Evolutionary conservation across 352 stramenopile genomes (phyloP).

Genomic region (Globisporangium canariense): DNA sequence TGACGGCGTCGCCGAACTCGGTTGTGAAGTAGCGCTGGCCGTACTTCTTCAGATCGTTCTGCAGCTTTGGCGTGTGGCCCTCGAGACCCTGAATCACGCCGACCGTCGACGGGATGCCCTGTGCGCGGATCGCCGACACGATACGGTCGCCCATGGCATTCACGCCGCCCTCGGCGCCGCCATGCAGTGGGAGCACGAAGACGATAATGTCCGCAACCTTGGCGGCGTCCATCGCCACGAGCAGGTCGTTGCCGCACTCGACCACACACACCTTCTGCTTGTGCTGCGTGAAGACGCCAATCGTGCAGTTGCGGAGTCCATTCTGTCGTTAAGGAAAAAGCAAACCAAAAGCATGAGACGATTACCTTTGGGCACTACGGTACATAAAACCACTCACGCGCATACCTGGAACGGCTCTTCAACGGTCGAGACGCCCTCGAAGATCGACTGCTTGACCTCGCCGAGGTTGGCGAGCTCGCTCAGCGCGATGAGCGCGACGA

Average conservation of each 20-base stretch:
- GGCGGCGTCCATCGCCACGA: constrained; percentile 77
- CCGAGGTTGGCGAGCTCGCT: constrained; percentile 58
- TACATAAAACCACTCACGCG: too few species aligned
- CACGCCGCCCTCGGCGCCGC: constrained; percentile 81
- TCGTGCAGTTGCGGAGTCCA: constrained; percentile 58
- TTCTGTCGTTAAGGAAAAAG: constrained; percentile 15
- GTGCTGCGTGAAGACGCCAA: constrained; percentile 73
- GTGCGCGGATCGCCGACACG: constrained; percentile 90
- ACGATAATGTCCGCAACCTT: constrained; percentile 86
- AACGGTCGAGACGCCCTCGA: constrained; percentile 54
- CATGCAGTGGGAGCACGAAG: constrained; percentile 69
- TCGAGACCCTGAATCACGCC: constrained; percentile 86
- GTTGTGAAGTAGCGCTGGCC: constrained; percentile 87
- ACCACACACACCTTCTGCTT: constrained; percentile 89
- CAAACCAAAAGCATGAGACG: not conserved
- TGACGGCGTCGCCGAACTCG: constrained; percentile 85
- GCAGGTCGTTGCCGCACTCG: constrained; percentile 78
- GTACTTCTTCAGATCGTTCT: constrained; percentile 82
- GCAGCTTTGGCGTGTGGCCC: constrained; percentile 55
- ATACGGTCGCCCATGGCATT: constrained; percentile 86
- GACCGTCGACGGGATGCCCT: constrained; percentile 88
- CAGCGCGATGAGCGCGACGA: constrained; percentile 82
- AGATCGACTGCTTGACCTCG: constrained; percentile 60
- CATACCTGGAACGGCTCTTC: constrained; percentile 42
- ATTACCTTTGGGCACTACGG: too few species aligned